Evolutionary conservation across 495 filamentous ascomycete species (phyloP).

Genomic region (Collariella sp.): DNA sequence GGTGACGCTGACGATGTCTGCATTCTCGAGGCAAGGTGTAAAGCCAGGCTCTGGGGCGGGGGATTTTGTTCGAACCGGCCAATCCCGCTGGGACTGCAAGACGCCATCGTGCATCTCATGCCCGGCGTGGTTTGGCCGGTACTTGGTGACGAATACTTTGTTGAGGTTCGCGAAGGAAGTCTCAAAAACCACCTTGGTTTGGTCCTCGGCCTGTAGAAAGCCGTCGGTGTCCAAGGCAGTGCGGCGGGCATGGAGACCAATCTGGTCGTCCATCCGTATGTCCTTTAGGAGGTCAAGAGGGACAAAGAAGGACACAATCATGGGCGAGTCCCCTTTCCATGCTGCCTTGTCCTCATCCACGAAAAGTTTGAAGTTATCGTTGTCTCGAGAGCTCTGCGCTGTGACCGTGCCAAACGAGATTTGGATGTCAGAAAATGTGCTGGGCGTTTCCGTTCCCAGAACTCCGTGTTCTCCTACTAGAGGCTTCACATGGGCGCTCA

Average conservation of each 20-base stretch:
- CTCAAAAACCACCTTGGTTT: slow-evolving; percentile 16
- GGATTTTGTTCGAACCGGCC: neutral
- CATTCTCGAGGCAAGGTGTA: slow-evolving; percentile 3
- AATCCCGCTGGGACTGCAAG: neutral
- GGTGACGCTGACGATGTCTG: slow-evolving; percentile 17
- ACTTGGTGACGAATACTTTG: slow-evolving; percentile 31
- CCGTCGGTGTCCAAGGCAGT: slow-evolving; percentile 1
- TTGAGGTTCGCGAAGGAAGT: slow-evolving; percentile 14
- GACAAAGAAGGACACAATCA: slow-evolving; percentile 36
- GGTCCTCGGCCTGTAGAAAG: neutral
- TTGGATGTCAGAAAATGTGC: slow-evolving; percentile 24
- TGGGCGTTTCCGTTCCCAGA: neutral
- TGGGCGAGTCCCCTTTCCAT: slow-evolving; percentile 30
- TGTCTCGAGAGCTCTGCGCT: slow-evolving; percentile 13
- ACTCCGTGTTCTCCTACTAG: neutral
- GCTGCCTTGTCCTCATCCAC: slow-evolving; percentile 16
- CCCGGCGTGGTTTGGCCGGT: slow-evolving; percentile 15
- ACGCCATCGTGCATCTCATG: slow-evolving; percentile 11
- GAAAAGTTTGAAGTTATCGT: slow-evolving; percentile 17
- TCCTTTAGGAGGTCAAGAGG: slow-evolving; percentile 23
- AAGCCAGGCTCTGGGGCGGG: neutral
- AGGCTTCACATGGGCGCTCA: neutral
- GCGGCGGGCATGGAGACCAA: slow-evolving; percentile 19
- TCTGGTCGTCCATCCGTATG: slow-evolving; percentile 14
- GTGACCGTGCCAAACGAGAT: slow-evolving; percentile 28